Conservation (phyloP, 2,329 filamentous ascomycete genomes). For the Lachnellula occidentalis region DNA sequence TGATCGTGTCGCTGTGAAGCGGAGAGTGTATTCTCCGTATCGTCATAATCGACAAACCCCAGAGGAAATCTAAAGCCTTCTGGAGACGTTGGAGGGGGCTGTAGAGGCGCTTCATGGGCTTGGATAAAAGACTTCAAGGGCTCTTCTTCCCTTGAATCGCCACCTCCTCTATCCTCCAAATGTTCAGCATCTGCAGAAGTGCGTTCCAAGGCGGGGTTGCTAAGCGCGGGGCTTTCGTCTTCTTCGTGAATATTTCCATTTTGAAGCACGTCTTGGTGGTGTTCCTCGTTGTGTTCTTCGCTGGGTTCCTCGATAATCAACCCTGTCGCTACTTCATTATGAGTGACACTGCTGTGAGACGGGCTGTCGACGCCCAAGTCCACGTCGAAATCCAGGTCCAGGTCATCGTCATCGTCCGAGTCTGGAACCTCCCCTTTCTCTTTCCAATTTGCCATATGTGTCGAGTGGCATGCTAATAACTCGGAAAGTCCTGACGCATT, state of each 20-base stretch:
- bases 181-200: no score
- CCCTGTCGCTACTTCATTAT: not conserved
- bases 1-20: not conserved
- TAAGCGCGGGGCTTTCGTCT: no score
- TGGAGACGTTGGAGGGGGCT: slow-evolving; percentile 4
- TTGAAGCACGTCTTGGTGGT: not conserved
- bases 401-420: slow-evolving; percentile 32
- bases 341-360: not conserved
- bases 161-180: no score
- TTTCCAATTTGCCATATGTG: slow-evolving; percentile 32
- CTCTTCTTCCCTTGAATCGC: not conserved
- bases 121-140: not conserved
- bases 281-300: no score
- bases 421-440: slow-evolving; percentile 32
- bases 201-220: no score
- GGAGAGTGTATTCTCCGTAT: not conserved
- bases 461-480: slow-evolving; percentile 19
- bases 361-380: slow-evolving; percentile 16
- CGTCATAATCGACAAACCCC: slow-evolving; percentile 4
- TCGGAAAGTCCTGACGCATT: not conserved
- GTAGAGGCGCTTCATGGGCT: not conserved
- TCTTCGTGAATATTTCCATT: not conserved
- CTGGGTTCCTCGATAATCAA: not conserved
- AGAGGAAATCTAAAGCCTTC: slow-evolving; percentile 14
- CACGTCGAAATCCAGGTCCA: slow-evolving; percentile 32